These are phyloP conservation scores for Candida awuae DNA, from an alignment of 805 yeast genomes.

Conservation along the genomic window DNA sequence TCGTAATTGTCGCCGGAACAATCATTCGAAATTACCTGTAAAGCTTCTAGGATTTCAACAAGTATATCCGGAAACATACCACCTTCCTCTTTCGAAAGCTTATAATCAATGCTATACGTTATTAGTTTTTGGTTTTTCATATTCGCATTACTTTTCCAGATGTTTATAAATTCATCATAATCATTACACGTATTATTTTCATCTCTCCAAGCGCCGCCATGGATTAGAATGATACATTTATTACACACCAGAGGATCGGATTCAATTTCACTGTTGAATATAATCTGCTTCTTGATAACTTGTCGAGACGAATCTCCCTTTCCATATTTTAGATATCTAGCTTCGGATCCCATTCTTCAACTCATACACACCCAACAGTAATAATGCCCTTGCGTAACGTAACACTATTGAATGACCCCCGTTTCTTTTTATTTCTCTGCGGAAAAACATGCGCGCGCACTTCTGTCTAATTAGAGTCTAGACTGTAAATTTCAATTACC, in stretches of 20 bases:
- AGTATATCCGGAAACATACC: slow-evolving; percentile 52
- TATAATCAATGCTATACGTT: slow-evolving; percentile 47
- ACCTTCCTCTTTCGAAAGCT: slow-evolving; percentile 50
- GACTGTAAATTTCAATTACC: too few relatives aligned
- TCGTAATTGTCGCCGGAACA: slow-evolving; percentile 16
- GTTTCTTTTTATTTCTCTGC: too few relatives aligned
- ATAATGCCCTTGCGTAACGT: too few relatives aligned
- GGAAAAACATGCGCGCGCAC: too few relatives aligned
- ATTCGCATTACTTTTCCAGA: slow-evolving; percentile 11
- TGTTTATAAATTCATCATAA: slow-evolving; percentile 28
- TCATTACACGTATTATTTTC: slow-evolving; percentile 52
- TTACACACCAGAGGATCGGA: too few relatives aligned
- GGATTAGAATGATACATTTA: slow-evolving; percentile 36
- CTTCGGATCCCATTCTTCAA: too few relatives aligned
- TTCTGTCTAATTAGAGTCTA: too few relatives aligned
- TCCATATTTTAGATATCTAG: slow-evolving; percentile 6
- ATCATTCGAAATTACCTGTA: slow-evolving; percentile 23
- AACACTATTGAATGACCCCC: too few relatives aligned
- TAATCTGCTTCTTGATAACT: slow-evolving; percentile 6
- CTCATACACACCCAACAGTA: too few relatives aligned
- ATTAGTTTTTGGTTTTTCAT: neutral
- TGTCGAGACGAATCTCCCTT: slow-evolving; percentile 6
- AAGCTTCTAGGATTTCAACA: slow-evolving; percentile 43
- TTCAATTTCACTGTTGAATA: too few relatives aligned
- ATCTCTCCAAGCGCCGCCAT: slow-evolving; percentile 90